Percentiles rank a stretch among this genome's conserved stretches.
phyloP scores from a whole-genome alignment of 2,329 filamentous ascomycete genomes.

The Graphiopsis chlorocephala region DNA sequence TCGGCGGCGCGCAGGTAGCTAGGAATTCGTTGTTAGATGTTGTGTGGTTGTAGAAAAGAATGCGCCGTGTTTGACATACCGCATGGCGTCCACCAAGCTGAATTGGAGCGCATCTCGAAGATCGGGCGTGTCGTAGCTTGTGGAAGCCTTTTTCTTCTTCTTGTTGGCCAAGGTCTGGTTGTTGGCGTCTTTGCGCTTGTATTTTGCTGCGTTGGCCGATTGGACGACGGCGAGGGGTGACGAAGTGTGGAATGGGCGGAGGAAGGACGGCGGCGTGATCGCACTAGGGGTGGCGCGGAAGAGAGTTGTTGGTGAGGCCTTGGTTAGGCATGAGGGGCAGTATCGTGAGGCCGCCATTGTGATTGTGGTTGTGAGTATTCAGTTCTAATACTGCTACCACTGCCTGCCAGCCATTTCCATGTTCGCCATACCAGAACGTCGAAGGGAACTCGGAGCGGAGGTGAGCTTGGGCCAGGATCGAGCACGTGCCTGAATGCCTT shows the following conservation, averaged over 20 bases:
- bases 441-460: not conserved
- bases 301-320: constrained; percentile 18
- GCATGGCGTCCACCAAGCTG: constrained; percentile 87
- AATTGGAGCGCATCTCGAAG: constrained; percentile 69
- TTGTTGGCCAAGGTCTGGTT: constrained; percentile 56
- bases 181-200: constrained; percentile 42
- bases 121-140: constrained; percentile 62
- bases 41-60: constrained; percentile 20
- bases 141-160: constrained; percentile 63
- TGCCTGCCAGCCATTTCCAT: not conserved
- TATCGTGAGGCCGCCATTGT: constrained; percentile 25
- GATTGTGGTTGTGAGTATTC: constrained; percentile 5
- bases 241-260: constrained; percentile 13
- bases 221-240: constrained; percentile 31
- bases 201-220: constrained; percentile 39
- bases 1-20: constrained; percentile 91
- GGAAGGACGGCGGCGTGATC: constrained; percentile 1
- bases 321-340: constrained; percentile 31
- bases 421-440: not conserved
- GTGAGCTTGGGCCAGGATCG: not conserved
- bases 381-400: not conserved
- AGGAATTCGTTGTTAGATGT: constrained; percentile 9
- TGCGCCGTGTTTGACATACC: constrained; percentile 50
- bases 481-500: not conserved
- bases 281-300: constrained; percentile 8